Base-by-base conservation (phyloP, 2,329 filamentous ascomycete genomes). In the Simplicillium sp. region DNA sequence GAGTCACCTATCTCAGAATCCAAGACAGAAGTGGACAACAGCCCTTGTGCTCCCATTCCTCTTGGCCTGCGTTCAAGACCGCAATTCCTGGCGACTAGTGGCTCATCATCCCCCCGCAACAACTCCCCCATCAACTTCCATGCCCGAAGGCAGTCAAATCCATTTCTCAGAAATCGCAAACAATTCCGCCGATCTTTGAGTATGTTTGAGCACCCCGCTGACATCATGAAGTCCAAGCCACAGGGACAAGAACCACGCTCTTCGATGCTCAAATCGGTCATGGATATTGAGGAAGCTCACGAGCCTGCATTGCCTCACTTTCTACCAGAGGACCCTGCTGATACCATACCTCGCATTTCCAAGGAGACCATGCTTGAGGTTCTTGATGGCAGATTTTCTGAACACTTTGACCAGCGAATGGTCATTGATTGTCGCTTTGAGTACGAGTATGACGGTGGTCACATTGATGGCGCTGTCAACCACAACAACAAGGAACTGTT, bases 351-450 rank as follows among this genome's bases (percentile, higher is more conserved):
- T 40, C 81, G 92, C 48, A 95, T 98, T 55, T 78, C 80, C 42
- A 81, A 82, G 56, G 73, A 80, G 38, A 95, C 88, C 3, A 75
- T 98, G 59, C 66, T 95, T 42, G 77, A 88, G n/a, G 76, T 98
- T 29, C 72, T 98, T 46, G 84, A 95, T 60, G 88, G 88, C 46
- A 83, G 85, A 52, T 95, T 82, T 64, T 77, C 80, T 53, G 72
- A 81, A 18, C 62, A 77, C 17, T 97, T 85, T 59, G 80, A 88
- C 45, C 77, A 89, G 57, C 82, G 87, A 59, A 77, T 94, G 62
- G 74, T 98, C 54, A 83, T 98, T 54, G 92, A 98, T 62, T 98
- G 92, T 61, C 85, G 92, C 15, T 98, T 98, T 58, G 92, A 98
- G 70, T 98, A 98, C 61, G 92, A 98, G 65, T 98, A 94, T 59